These are phyloP conservation scores for Anthracocystis panici-leucophaei DNA, from an alignment of 1,284 basidiomycete genomes.

Conservation along the genomic window DNA sequence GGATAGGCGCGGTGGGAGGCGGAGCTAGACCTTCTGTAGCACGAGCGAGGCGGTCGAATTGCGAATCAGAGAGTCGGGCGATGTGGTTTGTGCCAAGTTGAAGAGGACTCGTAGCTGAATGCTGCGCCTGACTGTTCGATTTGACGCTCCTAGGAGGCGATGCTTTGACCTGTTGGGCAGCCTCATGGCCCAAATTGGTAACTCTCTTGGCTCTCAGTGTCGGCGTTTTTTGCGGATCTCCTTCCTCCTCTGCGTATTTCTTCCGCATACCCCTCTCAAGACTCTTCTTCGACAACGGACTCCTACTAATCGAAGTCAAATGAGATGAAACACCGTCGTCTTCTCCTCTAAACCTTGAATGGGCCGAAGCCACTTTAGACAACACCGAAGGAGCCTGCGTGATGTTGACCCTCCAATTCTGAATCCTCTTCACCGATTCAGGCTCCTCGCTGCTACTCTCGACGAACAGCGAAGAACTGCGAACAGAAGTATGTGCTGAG, in stretches of 20 bases:
- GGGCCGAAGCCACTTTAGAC: constrained; percentile 19
- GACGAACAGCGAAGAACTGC: constrained; percentile 1
- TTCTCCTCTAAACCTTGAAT: constrained; percentile 1
- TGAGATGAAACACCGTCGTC: constrained; percentile 14
- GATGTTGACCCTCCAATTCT: constrained; percentile 34
- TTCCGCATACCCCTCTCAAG: not conserved
- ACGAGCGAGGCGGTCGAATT: constrained; percentile 32
- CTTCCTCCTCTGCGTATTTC: not conserved
- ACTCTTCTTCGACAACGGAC: constrained; percentile 25
- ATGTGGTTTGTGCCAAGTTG: constrained; percentile 25
- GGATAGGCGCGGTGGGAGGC: constrained; percentile 8
- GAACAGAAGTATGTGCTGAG: not conserved
- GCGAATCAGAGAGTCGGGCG: constrained; percentile 28
- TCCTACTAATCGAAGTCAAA: constrained; percentile 40
- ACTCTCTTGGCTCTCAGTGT: constrained; percentile 13
- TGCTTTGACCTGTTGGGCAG: not conserved
- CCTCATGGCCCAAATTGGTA: not conserved
- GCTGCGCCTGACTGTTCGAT: not conserved
- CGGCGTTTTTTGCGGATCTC: constrained; percentile 16
- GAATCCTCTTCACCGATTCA: constrained; percentile 24
- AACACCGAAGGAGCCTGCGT: constrained; percentile 8
- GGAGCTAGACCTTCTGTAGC: constrained; percentile 15
- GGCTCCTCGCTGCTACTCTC: constrained; percentile 12
- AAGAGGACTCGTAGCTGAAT: not conserved
- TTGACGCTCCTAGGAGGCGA: not conserved